These are phyloP conservation scores for Fraxinus excelsior DNA, from an alignment of 257 asterid species.

Conservation along the genomic window DNA sequence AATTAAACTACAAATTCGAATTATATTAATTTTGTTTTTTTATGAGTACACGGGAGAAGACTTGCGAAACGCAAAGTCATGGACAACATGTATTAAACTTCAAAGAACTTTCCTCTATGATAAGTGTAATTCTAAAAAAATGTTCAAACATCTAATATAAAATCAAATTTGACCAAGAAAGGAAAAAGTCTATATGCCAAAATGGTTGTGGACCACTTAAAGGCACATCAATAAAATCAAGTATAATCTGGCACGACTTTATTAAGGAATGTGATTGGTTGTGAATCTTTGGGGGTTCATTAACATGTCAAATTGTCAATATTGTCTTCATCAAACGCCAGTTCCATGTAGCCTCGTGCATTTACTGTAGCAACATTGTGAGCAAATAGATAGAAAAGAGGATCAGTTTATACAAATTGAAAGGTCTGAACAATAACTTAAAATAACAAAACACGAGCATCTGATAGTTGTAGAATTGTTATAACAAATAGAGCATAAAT, in stretches of 20 bases:
- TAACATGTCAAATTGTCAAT: constrained; percentile 51
- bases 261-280: constrained; percentile 78
- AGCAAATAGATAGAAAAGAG: background rate
- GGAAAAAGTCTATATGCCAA: background rate
- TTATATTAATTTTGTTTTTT: background rate
- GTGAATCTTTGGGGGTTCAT: constrained; percentile 64
- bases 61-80: background rate
- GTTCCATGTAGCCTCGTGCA: constrained; percentile 93
- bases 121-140: background rate
- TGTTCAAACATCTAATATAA: background rate
- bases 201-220: constrained; percentile 6
- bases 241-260: constrained; percentile 85
- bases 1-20: background rate
- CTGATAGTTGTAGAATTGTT: too few species aligned
- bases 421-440: too few species aligned
- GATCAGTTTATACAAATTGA: too few species aligned
- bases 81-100: constrained; percentile 12
- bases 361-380: constrained; percentile 48
- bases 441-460: background rate
- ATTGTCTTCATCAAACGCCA: constrained; percentile 97
- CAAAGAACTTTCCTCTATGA: constrained; percentile 22
- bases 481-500: background rate
- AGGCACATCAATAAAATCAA: constrained; percentile 34
- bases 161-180: background rate
- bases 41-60: background rate